A percentile compares a stretch with the other conserved stretches of the same genome.
Conservation (phyloP, 805 yeast genomes). For the Ogataea paradorogensis region DNA sequence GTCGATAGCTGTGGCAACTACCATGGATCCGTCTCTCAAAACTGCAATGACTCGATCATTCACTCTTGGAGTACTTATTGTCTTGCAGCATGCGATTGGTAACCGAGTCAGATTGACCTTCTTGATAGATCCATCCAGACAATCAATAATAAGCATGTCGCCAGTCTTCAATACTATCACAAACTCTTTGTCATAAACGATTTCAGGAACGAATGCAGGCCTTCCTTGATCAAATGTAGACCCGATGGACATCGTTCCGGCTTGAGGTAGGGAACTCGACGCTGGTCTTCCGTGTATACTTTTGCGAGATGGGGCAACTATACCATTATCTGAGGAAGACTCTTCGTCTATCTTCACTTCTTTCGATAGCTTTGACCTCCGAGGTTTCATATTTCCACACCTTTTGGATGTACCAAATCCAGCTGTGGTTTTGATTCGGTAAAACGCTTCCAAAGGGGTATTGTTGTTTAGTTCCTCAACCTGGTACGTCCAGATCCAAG, state of each 20-base stretch:
- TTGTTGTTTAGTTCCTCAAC: constrained; percentile 37
- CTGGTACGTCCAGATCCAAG: constrained; percentile 55
- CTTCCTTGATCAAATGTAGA: constrained; percentile 32
- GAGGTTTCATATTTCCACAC: constrained; percentile 16
- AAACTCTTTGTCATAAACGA: constrained; percentile 41
- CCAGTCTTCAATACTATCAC: constrained; percentile 54
- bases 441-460: constrained; percentile 55
- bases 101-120: constrained; percentile 32
- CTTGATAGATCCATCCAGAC: constrained; percentile 45
- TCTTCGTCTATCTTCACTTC: constrained; percentile 10
- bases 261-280: constrained; percentile 3
- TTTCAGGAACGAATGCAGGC: constrained; percentile 26
- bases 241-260: constrained; percentile 31
- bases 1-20: constrained; percentile 63
- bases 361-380: constrained; percentile 16
- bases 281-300: neutral
- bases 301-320: too few species aligned
- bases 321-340: constrained; percentile 1
- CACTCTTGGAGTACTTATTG: constrained; percentile 66
- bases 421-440: constrained; percentile 49
- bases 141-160: constrained; percentile 44
- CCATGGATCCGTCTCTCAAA: constrained; percentile 45
- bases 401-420: constrained; percentile 38
- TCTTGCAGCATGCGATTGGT: constrained; percentile 49
- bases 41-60: constrained; percentile 66